Base-by-base conservation (phyloP, 176 grass and related monocot genomes). In the Secale cereale region DNA sequence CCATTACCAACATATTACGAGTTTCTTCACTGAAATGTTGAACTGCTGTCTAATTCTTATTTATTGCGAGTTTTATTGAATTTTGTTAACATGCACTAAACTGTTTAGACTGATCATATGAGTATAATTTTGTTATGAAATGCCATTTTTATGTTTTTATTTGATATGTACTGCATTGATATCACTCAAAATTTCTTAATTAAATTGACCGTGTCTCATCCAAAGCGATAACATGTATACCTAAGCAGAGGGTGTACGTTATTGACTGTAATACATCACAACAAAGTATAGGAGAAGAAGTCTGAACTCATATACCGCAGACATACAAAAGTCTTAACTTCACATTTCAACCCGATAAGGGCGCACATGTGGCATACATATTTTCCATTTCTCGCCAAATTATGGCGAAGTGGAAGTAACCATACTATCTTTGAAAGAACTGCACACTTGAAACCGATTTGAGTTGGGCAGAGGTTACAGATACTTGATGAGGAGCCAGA, bases 401-500 rank as follows among this genome's bases (percentile, higher is more conserved):
- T 14, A 22, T 48, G 57, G 19, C 31, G 31, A 66, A 41, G 16
- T 3, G 20, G 59, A 46, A 64, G 11, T 13, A 63, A 25, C 22
- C 60, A 54, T 11, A 37, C 15, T 14, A 22, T 52, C 5, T 74
- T 65, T 50, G 11, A 64, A 76, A 65, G 72, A 28, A 22, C 41
- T 76, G 82, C 43, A 84, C 72, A 65, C 35, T 37, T 37, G 29
- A 77, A 37, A 77, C 57, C 20, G 59, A 27, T 32, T 65, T 13
- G 29, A 66, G 57, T 15, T 39, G 28, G 14, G 29, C 50, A 16
- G 28, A 72, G 43, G 22, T 88, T 88, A 95, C 90, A 92, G 28
- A 70, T 95, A 86, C 76, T 95, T 95, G 43, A 95, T 77, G 36
- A 95, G 41, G 70, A 87, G 72, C 90, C 90, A 91, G 32, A 65